These are phyloP conservation scores for Aspergillus ustus DNA, from an alignment of 2,329 filamentous ascomycete species.

Conservation along the genomic window DNA sequence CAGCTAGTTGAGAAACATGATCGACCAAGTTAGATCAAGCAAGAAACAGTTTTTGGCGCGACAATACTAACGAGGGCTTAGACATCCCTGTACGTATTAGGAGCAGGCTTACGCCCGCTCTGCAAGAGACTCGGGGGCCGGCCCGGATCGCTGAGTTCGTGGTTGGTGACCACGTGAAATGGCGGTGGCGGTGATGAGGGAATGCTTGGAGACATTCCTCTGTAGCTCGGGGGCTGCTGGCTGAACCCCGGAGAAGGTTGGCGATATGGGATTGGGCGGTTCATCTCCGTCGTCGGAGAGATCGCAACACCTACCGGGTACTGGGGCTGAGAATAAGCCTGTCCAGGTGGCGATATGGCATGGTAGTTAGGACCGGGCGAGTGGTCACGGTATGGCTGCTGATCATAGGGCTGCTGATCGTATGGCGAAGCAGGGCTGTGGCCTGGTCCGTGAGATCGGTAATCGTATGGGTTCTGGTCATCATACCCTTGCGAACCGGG, in stretches of 20 bases:
- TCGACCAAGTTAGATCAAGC: background rate
- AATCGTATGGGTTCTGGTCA: slow-evolving; percentile 25
- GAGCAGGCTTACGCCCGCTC: slow-evolving; percentile 43
- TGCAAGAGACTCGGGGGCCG: slow-evolving; percentile 47
- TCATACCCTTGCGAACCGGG: slow-evolving; percentile 16
- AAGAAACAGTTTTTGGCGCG: background rate
- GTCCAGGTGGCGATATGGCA: slow-evolving; percentile 23
- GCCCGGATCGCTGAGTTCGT: slow-evolving; percentile 30
- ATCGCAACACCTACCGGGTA: slow-evolving; percentile 30
- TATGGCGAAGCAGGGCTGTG: slow-evolving; percentile 27
- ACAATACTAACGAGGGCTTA: slow-evolving; percentile 16
- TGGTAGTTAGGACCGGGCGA: slow-evolving; percentile 18
- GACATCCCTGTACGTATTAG: slow-evolving; percentile 42
- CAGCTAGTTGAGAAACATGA: background rate
- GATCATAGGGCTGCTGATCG: slow-evolving; percentile 20
- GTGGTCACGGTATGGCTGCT: slow-evolving; percentile 27
- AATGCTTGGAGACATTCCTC: slow-evolving; percentile 28
- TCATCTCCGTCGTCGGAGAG: slow-evolving; percentile 24
- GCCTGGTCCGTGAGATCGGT: slow-evolving; percentile 22
- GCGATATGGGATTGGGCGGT: slow-evolving; percentile 26
- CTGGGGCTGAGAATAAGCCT: slow-evolving; percentile 30
- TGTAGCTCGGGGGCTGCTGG: slow-evolving; percentile 18
- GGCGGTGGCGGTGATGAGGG: slow-evolving; percentile 38
- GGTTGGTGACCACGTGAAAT: slow-evolving; percentile 27
- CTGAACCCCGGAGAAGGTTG: slow-evolving; percentile 27